Evolutionary conservation across 1,284 basidiomycete species (phyloP).

Genomic region (Lignosus rhinocerotis): DNA sequence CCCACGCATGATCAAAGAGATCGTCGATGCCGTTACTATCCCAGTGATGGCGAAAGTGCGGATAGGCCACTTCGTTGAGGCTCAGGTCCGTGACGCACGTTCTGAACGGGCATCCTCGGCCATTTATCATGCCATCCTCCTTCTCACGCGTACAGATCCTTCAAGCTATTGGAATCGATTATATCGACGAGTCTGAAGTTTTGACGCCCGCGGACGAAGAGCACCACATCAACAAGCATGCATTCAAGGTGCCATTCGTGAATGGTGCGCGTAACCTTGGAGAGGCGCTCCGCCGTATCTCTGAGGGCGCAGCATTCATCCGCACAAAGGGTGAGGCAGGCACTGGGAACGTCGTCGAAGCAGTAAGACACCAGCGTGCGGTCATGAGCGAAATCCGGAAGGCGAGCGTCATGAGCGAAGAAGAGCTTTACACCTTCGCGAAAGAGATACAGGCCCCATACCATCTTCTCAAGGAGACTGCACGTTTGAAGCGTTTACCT

Average conservation of each 20-base stretch:
- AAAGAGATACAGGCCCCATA: slow-evolving; percentile 96
- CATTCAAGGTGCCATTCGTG: slow-evolving; percentile 87
- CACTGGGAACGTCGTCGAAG: slow-evolving; percentile 97
- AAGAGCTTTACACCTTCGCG: slow-evolving; percentile 94
- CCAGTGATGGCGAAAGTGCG: slow-evolving; percentile 93
- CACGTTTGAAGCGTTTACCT: slow-evolving; percentile 89
- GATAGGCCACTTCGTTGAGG: slow-evolving; percentile 97
- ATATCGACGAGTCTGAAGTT: slow-evolving; percentile 98
- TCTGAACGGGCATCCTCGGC: not conserved
- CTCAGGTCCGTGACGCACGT: slow-evolving; percentile 57
- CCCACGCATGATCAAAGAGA: slow-evolving; percentile 96
- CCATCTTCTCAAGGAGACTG: slow-evolving; percentile 96
- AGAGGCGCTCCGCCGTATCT: slow-evolving; percentile 95
- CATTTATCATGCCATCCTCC: not conserved
- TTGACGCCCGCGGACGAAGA: slow-evolving; percentile 95
- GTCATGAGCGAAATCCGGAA: slow-evolving; percentile 86
- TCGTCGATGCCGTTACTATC: slow-evolving; percentile 89
- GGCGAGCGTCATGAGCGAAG: slow-evolving; percentile 87
- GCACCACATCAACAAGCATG: slow-evolving; percentile 84
- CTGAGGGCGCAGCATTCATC: slow-evolving; percentile 96
- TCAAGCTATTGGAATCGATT: slow-evolving; percentile 94
- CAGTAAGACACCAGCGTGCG: slow-evolving; percentile 89
- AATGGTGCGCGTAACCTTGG: slow-evolving; percentile 82
- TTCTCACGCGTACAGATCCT: slow-evolving; percentile 65
- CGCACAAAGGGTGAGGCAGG: slow-evolving; percentile 98